Evolutionary conservation across 2,329 filamentous ascomycete species (phyloP).

Genomic region (Colletotrichum noveboracense): DNA sequence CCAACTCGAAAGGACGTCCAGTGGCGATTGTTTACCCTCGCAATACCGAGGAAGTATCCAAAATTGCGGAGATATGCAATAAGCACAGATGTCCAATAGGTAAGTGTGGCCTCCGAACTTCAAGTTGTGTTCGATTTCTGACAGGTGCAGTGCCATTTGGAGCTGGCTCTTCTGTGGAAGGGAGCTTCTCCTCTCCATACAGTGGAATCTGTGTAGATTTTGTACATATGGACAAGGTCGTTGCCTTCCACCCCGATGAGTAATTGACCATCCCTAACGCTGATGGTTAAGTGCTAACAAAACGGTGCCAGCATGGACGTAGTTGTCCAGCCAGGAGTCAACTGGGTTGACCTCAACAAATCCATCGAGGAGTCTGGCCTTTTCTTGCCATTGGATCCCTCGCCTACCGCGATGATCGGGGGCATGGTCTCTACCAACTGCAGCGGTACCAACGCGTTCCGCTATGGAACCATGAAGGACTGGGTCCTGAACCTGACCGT

Average conservation of each 20-base stretch:
- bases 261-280: neutral
- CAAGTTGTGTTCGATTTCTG: no score
- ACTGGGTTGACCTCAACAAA: conserved; percentile 72
- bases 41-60: conserved; percentile 67
- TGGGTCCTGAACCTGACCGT: conserved; percentile 76
- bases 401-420: conserved; percentile 62
- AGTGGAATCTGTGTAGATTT: conserved; percentile 76
- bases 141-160: no score
- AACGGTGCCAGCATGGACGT: conserved; percentile 60
- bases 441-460: conserved; percentile 63
- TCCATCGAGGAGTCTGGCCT: conserved; percentile 66
- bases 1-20: conserved; percentile 68
- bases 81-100: conserved; percentile 71
- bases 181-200: conserved; percentile 70
- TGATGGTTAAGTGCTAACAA: neutral
- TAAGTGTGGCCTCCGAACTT: no score
- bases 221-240: conserved; percentile 67
- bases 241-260: conserved; percentile 68
- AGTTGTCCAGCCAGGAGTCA: conserved; percentile 71
- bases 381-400: conserved; percentile 74
- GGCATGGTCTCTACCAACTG: conserved; percentile 73
- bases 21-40: conserved; percentile 70
- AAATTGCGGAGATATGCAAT: conserved; percentile 66
- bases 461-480: conserved; percentile 79
- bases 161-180: conserved; percentile 75